phyloP scores from a whole-genome alignment of 352 stramenopile species.

The Pythium biforme region DNA sequence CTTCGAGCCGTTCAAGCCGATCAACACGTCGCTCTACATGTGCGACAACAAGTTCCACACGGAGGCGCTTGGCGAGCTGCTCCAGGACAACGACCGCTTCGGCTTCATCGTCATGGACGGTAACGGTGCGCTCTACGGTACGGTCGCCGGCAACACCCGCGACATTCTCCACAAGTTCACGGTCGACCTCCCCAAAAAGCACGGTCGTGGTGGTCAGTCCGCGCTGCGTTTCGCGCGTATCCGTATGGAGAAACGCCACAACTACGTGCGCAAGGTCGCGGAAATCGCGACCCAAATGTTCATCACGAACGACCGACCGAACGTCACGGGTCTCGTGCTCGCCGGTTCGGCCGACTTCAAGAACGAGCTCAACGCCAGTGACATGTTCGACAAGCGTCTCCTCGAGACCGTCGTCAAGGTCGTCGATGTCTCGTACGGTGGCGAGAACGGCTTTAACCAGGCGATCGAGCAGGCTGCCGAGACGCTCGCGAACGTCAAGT shows the following conservation, averaged over 20 bases:
- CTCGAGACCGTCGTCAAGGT: conserved; percentile 98
- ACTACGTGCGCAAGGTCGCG: conserved; percentile 99
- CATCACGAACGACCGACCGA: conserved; percentile 97
- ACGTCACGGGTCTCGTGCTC: conserved; percentile 97
- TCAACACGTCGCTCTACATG: conserved; percentile 99
- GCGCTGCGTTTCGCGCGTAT: conserved; percentile 99
- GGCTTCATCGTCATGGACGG: conserved; percentile 99
- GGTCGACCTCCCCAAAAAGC: conserved; percentile 99
- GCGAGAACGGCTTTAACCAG: conserved; percentile 99
- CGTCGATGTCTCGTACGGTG: conserved; percentile 99
- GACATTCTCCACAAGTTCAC: conserved; percentile 95
- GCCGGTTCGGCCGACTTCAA: conserved; percentile 99
- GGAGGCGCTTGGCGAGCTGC: conserved; percentile 96
- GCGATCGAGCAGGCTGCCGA: conserved; percentile 98
- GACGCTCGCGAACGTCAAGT: conserved; percentile 98
- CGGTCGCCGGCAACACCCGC: conserved; percentile 92
- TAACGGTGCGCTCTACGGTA: conserved; percentile 98
- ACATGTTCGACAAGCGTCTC: conserved; percentile 97
- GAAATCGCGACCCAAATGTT: conserved; percentile 98
- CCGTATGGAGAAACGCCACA: conserved; percentile 99
- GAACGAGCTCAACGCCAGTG: conserved; percentile 94
- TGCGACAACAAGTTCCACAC: conserved; percentile 99
- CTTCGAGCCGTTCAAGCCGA: conserved; percentile 99
- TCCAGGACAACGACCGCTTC: conserved; percentile 99
- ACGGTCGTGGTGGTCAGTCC: conserved; percentile 98